Evolutionary conservation across 78 protist species (phyloP).

Genomic region (Guillardia theta): DNA sequence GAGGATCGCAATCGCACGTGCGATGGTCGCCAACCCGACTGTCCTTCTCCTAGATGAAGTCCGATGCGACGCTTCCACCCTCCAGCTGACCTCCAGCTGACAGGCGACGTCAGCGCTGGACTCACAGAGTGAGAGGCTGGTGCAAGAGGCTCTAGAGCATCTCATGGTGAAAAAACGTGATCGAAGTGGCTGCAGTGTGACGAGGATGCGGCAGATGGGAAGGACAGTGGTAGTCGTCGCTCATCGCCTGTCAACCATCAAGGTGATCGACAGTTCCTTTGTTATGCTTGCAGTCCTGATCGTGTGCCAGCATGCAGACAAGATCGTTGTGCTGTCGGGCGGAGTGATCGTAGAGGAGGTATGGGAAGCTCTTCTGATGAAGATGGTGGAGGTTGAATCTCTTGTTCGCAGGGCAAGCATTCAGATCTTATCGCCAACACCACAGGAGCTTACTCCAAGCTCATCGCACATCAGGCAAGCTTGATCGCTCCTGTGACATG

Average conservation of each 20-base stretch:
- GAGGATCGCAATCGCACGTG: constrained; percentile 94
- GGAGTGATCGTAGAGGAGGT: constrained; percentile 79
- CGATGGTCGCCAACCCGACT: constrained; percentile 80
- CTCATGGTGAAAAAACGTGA: neutral
- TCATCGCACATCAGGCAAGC: no score
- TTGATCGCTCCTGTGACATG: no score
- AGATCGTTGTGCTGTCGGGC: constrained; percentile 49
- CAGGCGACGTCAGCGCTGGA: constrained; percentile 88
- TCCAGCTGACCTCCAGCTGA: no score
- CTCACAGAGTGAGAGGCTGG: constrained; percentile 73
- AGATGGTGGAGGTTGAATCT: no score
- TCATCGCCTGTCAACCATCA: constrained; percentile 56
- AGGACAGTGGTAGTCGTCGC: constrained; percentile 63
- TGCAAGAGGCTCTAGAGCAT: constrained; percentile 73
- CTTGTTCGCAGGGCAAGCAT: no score
- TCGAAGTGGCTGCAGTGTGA: no score
- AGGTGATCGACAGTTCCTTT: no score
- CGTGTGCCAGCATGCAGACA: constrained; percentile 54
- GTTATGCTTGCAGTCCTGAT: no score
- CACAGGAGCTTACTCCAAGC: no score
- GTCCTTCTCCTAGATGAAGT: constrained; percentile 94
- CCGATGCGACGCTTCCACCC: no score
- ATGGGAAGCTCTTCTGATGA: constrained; percentile 71
- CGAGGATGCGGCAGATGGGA: no score
- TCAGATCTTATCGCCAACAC: no score